A percentile compares a stretch with the other conserved stretches of the same genome.
Conservation (phyloP, 2,329 filamentous ascomycete species). For the Xylariaceae sp. region DNA sequence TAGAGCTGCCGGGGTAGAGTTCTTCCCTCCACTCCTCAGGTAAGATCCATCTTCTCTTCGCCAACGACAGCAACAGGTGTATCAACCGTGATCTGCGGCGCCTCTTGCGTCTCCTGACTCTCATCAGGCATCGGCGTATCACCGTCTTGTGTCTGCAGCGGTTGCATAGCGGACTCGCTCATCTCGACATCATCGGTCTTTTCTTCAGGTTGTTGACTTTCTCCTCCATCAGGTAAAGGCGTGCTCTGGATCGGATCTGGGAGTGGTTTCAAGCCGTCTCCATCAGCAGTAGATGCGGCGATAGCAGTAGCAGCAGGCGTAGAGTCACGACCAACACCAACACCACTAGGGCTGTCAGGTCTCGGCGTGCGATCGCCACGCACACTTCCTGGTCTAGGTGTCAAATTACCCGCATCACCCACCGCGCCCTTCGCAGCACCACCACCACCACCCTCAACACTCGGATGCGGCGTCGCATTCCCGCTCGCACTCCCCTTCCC, state of each 20-base stretch:
- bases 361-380: constrained; percentile 27
- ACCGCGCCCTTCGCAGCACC: no score
- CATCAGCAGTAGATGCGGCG: constrained; percentile 29
- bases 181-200: constrained; percentile 32
- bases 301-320: no score
- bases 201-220: constrained; percentile 37
- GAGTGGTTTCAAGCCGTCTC: constrained; percentile 36
- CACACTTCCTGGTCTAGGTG: constrained; percentile 44
- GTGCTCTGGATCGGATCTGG: constrained; percentile 39
- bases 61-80: constrained; percentile 42
- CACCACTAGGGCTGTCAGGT: constrained; percentile 33
- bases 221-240: constrained; percentile 29
- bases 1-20: no score
- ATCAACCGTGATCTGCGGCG: constrained; percentile 48
- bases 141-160: constrained; percentile 21
- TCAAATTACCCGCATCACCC: constrained; percentile 32
- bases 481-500: constrained; percentile 42
- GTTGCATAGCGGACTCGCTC: constrained; percentile 34
- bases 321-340: no score
- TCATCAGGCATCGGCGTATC: constrained; percentile 34
- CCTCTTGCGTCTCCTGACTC: constrained; percentile 30
- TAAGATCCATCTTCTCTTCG: constrained; percentile 65
- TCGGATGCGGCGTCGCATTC: constrained; percentile 48
- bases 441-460: constrained; percentile 26
- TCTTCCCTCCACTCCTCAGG: no score